These are phyloP conservation scores for Termitomyces sp. DNA, from an alignment of 768 basidiomycete species.

Conservation along the genomic window DNA sequence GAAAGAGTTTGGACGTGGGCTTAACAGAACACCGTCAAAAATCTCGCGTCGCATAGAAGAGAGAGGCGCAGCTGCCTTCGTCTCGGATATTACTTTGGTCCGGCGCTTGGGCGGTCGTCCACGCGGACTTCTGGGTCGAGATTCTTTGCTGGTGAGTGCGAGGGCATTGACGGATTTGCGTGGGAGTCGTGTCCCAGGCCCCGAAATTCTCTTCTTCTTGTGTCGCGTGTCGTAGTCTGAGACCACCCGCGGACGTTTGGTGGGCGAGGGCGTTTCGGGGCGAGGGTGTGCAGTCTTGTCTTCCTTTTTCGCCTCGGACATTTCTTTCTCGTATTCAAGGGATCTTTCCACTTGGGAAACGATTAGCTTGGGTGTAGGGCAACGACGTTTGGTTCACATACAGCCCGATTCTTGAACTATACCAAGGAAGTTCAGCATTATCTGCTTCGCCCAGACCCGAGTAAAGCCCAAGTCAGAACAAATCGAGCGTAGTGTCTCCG, in stretches of 20 bases:
- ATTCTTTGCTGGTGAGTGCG: background rate
- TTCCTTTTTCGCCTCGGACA: conserved; percentile 1
- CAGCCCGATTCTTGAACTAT: conserved; percentile 9
- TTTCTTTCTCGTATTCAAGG: background rate
- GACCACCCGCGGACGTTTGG: conserved; percentile 8
- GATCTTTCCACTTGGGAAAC: conserved; percentile 12
- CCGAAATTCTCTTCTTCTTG: conserved; percentile 11
- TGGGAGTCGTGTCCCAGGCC: conserved; percentile 8
- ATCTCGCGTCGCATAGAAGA: conserved; percentile 9
- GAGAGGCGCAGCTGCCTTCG: background rate
- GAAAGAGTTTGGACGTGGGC: background rate
- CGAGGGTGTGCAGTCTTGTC: background rate
- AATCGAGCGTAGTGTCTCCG: conserved; percentile 14
- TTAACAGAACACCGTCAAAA: conserved; percentile 15
- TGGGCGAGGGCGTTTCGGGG: background rate
- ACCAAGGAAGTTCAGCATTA: conserved; percentile 11
- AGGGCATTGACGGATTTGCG: background rate
- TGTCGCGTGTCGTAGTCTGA: conserved; percentile 17
- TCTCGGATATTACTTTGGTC: background rate
- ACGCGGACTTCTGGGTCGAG: conserved; percentile 4
- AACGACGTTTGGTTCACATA: conserved; percentile 5
- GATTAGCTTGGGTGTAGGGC: background rate
- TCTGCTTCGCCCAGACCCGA: background rate
- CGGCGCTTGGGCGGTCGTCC: conserved; percentile 3
- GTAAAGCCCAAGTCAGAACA: conserved; percentile 14